A percentile compares a stretch with the other conserved stretches of the same genome.
Evolutionary conservation across 164 flowering plant genomes (phyloP).

Genomic region (Liriodendron chinense): DNA sequence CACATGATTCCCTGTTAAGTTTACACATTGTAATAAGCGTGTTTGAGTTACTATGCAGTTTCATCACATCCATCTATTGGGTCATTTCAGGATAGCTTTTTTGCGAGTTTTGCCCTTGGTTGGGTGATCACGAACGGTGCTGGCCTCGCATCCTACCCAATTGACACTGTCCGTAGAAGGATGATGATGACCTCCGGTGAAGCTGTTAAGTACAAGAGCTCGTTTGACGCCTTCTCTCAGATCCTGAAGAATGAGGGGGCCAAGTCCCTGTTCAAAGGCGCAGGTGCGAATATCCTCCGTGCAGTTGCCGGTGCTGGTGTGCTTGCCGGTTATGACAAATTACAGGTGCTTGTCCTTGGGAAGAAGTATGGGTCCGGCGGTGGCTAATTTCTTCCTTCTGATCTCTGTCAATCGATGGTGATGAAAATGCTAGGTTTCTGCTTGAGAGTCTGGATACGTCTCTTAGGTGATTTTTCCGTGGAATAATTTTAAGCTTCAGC

Average conservation of each 20-base stretch:
- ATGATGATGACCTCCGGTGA: conserved; percentile 83
- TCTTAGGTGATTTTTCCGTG: conserved; percentile 3
- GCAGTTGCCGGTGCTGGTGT: conserved; percentile 82
- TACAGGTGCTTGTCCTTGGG: conserved; percentile 61
- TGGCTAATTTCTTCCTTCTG: conserved; percentile 26
- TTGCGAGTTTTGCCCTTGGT: conserved; percentile 68
- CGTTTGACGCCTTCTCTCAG: conserved; percentile 55
- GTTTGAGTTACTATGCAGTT: neutral
- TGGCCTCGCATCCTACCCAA: conserved; percentile 68
- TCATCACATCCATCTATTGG: neutral
- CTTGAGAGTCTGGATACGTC: neutral
- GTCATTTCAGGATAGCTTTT: conserved; percentile 62
- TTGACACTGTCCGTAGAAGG: conserved; percentile 70
- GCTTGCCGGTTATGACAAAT: conserved; percentile 72
- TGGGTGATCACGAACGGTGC: conserved; percentile 73
- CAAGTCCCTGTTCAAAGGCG: conserved; percentile 69
- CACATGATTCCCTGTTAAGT: no score
- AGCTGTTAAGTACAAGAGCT: conserved; percentile 73
- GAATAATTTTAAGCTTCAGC: conserved; percentile 27
- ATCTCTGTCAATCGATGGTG: conserved; percentile 30
- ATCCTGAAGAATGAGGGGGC: conserved; percentile 64
- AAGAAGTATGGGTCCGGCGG: conserved; percentile 72
- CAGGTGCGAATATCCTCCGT: conserved; percentile 73
- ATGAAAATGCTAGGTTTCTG: conserved; percentile 34
- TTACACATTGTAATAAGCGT: no score